Conservation (phyloP, 768 basidiomycete species). For the Agaricus bisporus region DNA sequence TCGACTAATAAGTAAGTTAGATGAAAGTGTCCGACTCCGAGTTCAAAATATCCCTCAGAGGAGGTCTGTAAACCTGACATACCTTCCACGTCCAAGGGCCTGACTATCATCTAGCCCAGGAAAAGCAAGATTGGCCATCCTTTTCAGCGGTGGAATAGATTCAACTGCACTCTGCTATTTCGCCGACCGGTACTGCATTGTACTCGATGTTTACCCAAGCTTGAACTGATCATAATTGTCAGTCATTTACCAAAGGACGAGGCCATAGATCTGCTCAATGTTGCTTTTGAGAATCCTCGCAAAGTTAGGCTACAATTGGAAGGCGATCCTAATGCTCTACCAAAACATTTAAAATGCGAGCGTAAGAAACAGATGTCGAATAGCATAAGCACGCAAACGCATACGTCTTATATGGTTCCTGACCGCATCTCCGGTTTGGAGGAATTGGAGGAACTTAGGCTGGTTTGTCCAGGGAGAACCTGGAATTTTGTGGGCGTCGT, state of each 20-base stretch:
- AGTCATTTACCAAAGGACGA: conserved; percentile 73
- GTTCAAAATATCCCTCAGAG: conserved; percentile 62
- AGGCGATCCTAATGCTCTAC: conserved; percentile 38
- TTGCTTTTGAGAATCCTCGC: conserved; percentile 94
- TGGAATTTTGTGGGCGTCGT: conserved; percentile 76
- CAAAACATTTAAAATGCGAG: conserved; percentile 20
- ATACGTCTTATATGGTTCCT: conserved; percentile 67
- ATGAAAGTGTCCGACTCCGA: conserved; percentile 59
- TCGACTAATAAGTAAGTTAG: conserved; percentile 47
- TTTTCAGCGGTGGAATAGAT: conserved; percentile 97
- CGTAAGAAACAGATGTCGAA: conserved; percentile 14
- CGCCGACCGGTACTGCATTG: conserved; percentile 55
- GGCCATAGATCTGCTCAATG: conserved; percentile 88
- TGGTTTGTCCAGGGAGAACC: conserved; percentile 65
- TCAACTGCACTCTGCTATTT: conserved; percentile 79
- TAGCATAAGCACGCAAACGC: conserved; percentile 8
- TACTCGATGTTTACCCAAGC: neutral
- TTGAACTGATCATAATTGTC: neutral
- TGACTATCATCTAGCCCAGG: conserved; percentile 1
- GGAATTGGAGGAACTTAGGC: conserved; percentile 71
- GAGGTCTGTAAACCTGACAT: conserved; percentile 22
- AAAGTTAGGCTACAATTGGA: conserved; percentile 47
- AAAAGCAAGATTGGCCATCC: conserved; percentile 62
- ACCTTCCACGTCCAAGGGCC: neutral
- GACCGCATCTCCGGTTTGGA: conserved; percentile 79